Evolutionary conservation across 768 basidiomycete genomes (phyloP).

Genomic region (Suillus tomentosus): DNA sequence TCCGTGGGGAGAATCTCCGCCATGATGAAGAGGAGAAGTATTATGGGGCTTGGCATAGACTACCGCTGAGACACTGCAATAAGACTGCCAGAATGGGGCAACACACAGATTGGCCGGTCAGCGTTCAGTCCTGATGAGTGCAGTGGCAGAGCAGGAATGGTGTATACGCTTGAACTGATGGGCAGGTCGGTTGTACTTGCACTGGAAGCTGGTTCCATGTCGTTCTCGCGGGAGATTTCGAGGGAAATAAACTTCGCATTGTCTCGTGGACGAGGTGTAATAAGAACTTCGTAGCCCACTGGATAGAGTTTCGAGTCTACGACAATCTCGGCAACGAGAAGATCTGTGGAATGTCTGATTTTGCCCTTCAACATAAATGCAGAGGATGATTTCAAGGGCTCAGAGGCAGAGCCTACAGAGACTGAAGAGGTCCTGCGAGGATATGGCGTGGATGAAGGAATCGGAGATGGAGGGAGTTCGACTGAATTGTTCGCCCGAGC

Average conservation of each 20-base stretch:
- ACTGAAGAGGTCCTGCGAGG: conserved; percentile 24
- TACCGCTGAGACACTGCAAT: conserved; percentile 72
- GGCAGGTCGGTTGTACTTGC: conserved; percentile 41
- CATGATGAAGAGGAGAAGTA: conserved; percentile 60
- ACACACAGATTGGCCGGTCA: conserved; percentile 37
- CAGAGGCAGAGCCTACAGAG: conserved; percentile 37
- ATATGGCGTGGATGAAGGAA: conserved; percentile 19
- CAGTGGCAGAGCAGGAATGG: conserved; percentile 79
- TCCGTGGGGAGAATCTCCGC: conserved; percentile 74
- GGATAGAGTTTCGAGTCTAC: conserved; percentile 82
- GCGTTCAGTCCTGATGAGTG: conserved; percentile 69
- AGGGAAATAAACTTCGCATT: conserved; percentile 39
- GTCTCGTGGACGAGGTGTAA: conserved; percentile 47
- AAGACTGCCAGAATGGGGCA: conserved; percentile 11
- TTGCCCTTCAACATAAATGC: conserved; percentile 66
- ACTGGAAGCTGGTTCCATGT: conserved; percentile 6
- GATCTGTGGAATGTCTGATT: conserved; percentile 61
- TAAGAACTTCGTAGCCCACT: conserved; percentile 63
- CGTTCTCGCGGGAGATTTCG: conserved; percentile 21
- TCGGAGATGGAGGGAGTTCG: conserved; percentile 26
- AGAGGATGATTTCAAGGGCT: conserved; percentile 39
- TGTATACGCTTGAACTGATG: conserved; percentile 61
- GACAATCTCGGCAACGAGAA: conserved; percentile 77
- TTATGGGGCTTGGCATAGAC: conserved; percentile 58
- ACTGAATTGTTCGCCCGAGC: conserved; percentile 16